Evolutionary conservation across 371 early-diverging fungal species (phyloP), one percentile per base, ranked within the genome.

Genomic region (Mortierella sp.): DNA sequence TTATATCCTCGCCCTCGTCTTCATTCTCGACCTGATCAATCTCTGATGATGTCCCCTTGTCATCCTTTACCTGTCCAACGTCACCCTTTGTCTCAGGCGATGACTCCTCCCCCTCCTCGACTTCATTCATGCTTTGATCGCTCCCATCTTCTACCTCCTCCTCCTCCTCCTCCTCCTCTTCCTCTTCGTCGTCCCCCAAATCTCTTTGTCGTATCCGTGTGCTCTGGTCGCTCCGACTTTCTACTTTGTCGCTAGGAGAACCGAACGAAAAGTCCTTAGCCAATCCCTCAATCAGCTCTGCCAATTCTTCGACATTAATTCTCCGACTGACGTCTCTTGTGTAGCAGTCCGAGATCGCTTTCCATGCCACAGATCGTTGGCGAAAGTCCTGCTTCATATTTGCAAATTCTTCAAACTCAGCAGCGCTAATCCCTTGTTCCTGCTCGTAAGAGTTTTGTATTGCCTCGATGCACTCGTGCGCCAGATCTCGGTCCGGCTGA

Each of bases 401-500:
- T 2, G 61, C 76, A 67, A 81, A 81, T 9, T 75, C 73, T 40
- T 76, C 83, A 70, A 76, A 81, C 2, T 81, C 83, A 0, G 24
- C 35, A 0, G 83, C 76, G 18, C 62, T 75, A 10, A 76, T 81
- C 20, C 58, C 68, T 26, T 71, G 45, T 26, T 57, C 71, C n/a
- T 62, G 61, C n/a, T 70, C 66, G 11, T 47, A 68, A 0, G 70
- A 69, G 16, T 64, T 60, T 32, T 75, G 69, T 4, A 66, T 54
- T 11, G 76, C 70, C 73, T 72, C 83, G 20, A 81, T 81, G 57
- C 83, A 81, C 51, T 81, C 83, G n/a, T 81, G 83, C 0, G 77
- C 83, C 45, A 81, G 52, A 40, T 81, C 77, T 0, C 77, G 65
- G 52, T 81, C 73, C 11, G 76, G 66, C 32, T 81, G 83, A 16